These are phyloP conservation scores for Begonia masoniana DNA, from an alignment of 306 rosid species.

Conservation along the genomic window DNA sequence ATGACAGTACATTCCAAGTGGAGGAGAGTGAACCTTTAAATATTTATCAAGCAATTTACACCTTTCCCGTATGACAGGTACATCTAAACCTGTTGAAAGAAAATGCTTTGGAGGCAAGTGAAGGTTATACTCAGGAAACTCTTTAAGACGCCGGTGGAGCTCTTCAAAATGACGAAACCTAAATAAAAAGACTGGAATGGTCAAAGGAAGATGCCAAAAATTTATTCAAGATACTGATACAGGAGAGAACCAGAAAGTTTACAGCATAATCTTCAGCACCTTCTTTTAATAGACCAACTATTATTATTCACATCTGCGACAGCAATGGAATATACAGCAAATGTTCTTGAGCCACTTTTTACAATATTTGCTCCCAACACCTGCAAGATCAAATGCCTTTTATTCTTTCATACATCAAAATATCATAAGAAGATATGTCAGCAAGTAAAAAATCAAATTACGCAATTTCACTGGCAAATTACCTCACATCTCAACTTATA, in stretches of 20 bases:
- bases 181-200: slow-evolving; percentile 6
- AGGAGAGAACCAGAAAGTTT: slow-evolving; percentile 10
- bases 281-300: slow-evolving; percentile 96
- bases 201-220: slow-evolving; percentile 2
- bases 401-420: slow-evolving; percentile 9
- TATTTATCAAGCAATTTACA: slow-evolving; percentile 72
- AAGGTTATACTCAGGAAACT: slow-evolving; percentile 79
- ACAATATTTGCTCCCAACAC: slow-evolving; percentile 94
- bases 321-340: slow-evolving; percentile 92
- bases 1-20: too few relatives aligned
- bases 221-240: neutral
- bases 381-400: slow-evolving; percentile 42
- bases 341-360: slow-evolving; percentile 83
- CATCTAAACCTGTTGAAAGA: slow-evolving; percentile 86
- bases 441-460: slow-evolving; percentile 8
- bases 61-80: slow-evolving; percentile 75
- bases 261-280: slow-evolving; percentile 35
- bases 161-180: slow-evolving; percentile 99
- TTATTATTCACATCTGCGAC: slow-evolving; percentile 77
- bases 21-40: slow-evolving; percentile 46
- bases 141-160: slow-evolving; percentile 87
- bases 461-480: slow-evolving; percentile 13
- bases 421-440: slow-evolving; percentile 11
- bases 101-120: slow-evolving; percentile 97
- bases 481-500: slow-evolving; percentile 96